These are phyloP conservation scores for Phialocephala sp. DNA, from an alignment of 2,329 filamentous ascomycete genomes.

Conservation along the genomic window DNA sequence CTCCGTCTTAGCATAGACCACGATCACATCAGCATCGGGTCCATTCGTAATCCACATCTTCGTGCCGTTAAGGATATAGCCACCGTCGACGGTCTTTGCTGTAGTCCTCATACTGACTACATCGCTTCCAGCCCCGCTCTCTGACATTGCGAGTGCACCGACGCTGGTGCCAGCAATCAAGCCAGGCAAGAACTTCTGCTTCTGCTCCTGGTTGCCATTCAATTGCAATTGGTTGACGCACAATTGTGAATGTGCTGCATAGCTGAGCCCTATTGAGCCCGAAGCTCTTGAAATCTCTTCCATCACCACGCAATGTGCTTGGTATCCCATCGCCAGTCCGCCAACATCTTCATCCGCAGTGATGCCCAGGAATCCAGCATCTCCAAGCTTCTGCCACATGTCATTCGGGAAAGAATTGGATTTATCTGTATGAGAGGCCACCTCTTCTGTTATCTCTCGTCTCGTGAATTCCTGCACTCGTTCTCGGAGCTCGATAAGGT, in stretches of 20 bases:
- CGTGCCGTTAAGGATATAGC: slow-evolving; percentile 76
- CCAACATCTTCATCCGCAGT: slow-evolving; percentile 93
- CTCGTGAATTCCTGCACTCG: slow-evolving; percentile 77
- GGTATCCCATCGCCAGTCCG: slow-evolving; percentile 90
- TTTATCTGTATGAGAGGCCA: slow-evolving; percentile 83
- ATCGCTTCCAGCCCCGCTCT: slow-evolving; percentile 88
- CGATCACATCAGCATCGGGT: slow-evolving; percentile 87
- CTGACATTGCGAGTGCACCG: slow-evolving; percentile 93
- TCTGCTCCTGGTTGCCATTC: slow-evolving; percentile 82
- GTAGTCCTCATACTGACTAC: slow-evolving; percentile 95
- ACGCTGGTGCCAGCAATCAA: slow-evolving; percentile 81
- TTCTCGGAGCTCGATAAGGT: slow-evolving; percentile 59
- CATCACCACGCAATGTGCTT: slow-evolving; percentile 94
- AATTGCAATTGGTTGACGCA: slow-evolving; percentile 96
- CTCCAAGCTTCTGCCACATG: slow-evolving; percentile 94
- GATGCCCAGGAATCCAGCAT: slow-evolving; percentile 89
- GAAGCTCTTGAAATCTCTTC: slow-evolving; percentile 92
- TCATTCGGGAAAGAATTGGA: slow-evolving; percentile 85
- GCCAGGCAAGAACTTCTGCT: slow-evolving; percentile 77
- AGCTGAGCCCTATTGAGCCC: slow-evolving; percentile 84
- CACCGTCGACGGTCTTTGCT: slow-evolving; percentile 80
- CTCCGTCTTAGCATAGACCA: slow-evolving; percentile 96
- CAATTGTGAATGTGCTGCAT: slow-evolving; percentile 93
- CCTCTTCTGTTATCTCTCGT: slow-evolving; percentile 82
- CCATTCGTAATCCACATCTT: slow-evolving; percentile 99